A percentile compares a stretch with the other conserved stretches of the same genome.
These are phyloP conservation scores for Pythium volutum DNA, from an alignment of 352 stramenopile species.

Conservation along the genomic window DNA sequence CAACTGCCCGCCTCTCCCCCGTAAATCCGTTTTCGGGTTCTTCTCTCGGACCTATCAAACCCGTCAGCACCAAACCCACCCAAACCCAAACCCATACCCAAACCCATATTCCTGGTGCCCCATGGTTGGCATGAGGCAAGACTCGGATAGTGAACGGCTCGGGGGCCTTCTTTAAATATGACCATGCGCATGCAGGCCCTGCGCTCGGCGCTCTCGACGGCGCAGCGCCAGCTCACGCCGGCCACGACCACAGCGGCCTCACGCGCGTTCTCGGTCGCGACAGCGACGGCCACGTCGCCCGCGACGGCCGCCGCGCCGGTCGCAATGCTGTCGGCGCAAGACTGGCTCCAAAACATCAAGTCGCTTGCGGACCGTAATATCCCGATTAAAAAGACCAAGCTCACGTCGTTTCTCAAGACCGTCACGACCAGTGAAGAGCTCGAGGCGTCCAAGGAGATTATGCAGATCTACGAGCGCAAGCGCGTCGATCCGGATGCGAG, in stretches of 20 bases:
- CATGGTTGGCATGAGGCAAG: background rate
- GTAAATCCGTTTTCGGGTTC: slow-evolving; percentile 8
- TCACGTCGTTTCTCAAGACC: slow-evolving; percentile 80
- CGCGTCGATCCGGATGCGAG: slow-evolving; percentile 76
- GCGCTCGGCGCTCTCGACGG: slow-evolving; percentile 53
- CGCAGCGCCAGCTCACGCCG: slow-evolving; percentile 44
- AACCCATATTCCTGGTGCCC: background rate
- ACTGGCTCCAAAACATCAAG: slow-evolving; percentile 83
- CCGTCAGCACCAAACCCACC: no score
- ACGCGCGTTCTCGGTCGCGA: slow-evolving; percentile 35
- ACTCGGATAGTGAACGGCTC: slow-evolving; percentile 4
- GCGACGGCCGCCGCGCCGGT: slow-evolving; percentile 5
- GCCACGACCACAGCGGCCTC: slow-evolving; percentile 6
- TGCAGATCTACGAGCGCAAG: slow-evolving; percentile 88
- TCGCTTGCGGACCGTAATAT: slow-evolving; percentile 68
- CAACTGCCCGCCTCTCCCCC: background rate
- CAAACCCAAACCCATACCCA: background rate
- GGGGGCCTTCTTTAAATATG: slow-evolving; percentile 60
- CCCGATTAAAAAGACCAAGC: slow-evolving; percentile 80
- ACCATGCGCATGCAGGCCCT: slow-evolving; percentile 64
- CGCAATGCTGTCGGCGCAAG: slow-evolving; percentile 50
- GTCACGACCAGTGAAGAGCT: slow-evolving; percentile 80
- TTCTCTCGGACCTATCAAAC: no score
- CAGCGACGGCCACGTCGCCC: background rate
- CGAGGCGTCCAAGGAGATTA: slow-evolving; percentile 78